Evolutionary conservation across 495 filamentous ascomycete species (phyloP), one percentile per base, ranked within the genome.

Genomic region (Cudoniella acicularis): DNA sequence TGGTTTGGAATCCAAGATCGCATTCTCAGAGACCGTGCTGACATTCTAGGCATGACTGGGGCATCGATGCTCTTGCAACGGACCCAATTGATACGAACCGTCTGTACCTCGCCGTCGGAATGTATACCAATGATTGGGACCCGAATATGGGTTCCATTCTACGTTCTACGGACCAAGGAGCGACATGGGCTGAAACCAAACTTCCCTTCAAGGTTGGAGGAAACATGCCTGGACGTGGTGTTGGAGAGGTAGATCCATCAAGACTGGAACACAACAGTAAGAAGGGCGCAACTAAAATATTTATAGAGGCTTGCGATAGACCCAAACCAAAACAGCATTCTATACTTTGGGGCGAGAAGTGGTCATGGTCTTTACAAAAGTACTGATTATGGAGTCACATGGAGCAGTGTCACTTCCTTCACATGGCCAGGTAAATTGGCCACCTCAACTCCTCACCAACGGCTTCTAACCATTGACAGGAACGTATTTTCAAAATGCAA

Each of bases 181-280:
- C 58, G 6, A 83, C 79, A 1, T 84, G 79, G 74, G 60, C 69
- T 2, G 64, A 62, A 10, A 74, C 72, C 1, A 68, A 67, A 6
- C 68, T 85, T 1, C 72, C 83, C 2, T 86, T 86, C 71, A 82
- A 83, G 62, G 79, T 82, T 47, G 83, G 83, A 4, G 81, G 83
- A 0, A 87, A 86, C 63, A 86, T 85, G 82, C 81, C 82, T 2
- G 83, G 84, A n/a, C 75, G 84, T 23, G 83, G 83, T 18, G 82
- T 79, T 71, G 84, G 84, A 22, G 84, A 87, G 48, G 56, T 58
- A 24, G 6, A 27, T 41, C 27, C 2, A 16, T 56, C n/a, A n/a
- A n/a, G n/a, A n/a, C n/a, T n/a, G n/a, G n/a, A n/a, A n/a, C n/a
- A 9, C 16, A 17, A 3, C 2, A 16, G 30, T 23, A 42, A 11